Conservation (phyloP, 495 filamentous ascomycete species). For the Daldinia caldariorum region DNA sequence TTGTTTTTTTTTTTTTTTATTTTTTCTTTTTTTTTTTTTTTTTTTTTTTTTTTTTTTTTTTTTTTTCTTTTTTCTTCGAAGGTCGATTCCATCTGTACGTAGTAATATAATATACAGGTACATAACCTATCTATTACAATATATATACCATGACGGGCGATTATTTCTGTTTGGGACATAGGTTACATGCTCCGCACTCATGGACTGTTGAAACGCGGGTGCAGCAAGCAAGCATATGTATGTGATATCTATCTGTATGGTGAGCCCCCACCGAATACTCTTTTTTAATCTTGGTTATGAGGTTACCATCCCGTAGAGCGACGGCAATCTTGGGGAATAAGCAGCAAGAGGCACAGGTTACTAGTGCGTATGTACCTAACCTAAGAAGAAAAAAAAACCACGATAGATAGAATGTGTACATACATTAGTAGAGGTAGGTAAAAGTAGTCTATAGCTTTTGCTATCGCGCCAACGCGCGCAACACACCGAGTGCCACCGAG, state of each 20-base stretch:
- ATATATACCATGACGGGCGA: constrained; percentile 19
- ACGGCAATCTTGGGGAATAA: constrained; percentile 41
- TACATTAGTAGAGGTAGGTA: no score
- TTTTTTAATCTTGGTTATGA: constrained; percentile 47
- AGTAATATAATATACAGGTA: constrained; percentile 19
- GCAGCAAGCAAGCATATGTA: constrained; percentile 22
- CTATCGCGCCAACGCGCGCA: constrained; percentile 27
- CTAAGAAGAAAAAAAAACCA: no score
- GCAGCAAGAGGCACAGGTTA: constrained; percentile 19
- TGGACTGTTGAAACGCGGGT: constrained; percentile 44
- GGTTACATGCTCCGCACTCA: constrained; percentile 36
- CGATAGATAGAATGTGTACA: no score
- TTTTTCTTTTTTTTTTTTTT: no score
- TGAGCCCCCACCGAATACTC: constrained; percentile 44
- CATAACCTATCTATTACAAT: background rate
- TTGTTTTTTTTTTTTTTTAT: no score
- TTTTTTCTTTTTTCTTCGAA: constrained; percentile 14
- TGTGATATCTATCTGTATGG: constrained; percentile 12
- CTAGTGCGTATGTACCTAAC: background rate
- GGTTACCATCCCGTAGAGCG: constrained; percentile 48
- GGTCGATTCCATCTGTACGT: constrained; percentile 12
- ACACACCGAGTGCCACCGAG: constrained; percentile 45
- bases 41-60: no score
- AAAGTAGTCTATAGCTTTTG: constrained; percentile 11
- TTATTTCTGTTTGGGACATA: constrained; percentile 37